Conservation (phyloP, 768 basidiomycete genomes). For the Rhodosporidiobolus sp. region DNA sequence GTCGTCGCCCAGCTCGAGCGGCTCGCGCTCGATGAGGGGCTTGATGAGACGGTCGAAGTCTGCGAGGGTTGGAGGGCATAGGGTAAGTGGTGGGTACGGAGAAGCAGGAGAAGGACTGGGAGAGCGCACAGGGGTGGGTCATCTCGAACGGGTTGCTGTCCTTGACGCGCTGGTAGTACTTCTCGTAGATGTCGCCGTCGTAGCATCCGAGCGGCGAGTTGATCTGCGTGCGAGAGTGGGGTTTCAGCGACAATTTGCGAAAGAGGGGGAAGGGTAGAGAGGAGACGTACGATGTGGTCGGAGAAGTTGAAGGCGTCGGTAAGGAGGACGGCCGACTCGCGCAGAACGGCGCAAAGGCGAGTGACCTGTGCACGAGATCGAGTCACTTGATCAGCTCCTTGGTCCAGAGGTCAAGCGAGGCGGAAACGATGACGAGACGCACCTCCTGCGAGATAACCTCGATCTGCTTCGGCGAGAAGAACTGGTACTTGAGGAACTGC, state of each 20-base stretch:
- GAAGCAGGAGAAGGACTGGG: background rate
- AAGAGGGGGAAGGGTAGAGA: background rate
- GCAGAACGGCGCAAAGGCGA: constrained; percentile 43
- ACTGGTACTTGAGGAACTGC: constrained; percentile 52
- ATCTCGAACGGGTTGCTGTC: constrained; percentile 51
- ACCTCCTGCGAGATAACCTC: constrained; percentile 41
- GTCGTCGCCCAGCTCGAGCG: constrained; percentile 47
- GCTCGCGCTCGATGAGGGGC: constrained; percentile 51
- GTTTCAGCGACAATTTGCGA: background rate
- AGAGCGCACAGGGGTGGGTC: constrained; percentile 48
- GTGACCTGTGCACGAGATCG: constrained; percentile 27
- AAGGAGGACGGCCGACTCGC: constrained; percentile 44
- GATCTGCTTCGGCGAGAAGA: constrained; percentile 42
- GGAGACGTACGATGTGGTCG: constrained; percentile 40
- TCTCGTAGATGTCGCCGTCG: constrained; percentile 52
- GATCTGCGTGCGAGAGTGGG: constrained; percentile 39
- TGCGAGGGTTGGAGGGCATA: background rate
- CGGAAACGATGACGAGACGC: background rate
- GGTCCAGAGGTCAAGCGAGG: background rate
- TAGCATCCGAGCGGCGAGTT: constrained; percentile 53
- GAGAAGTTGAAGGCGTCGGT: constrained; percentile 45
- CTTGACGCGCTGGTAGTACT: constrained; percentile 52
- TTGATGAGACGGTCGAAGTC: constrained; percentile 53
- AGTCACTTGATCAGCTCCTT: background rate
- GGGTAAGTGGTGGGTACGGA: background rate